Percentiles rank a stretch among this genome's conserved stretches.
These are phyloP conservation scores for Paramecium pentaurelia DNA, from an alignment of 73 alveolate genomes.

Conservation along the genomic window DNA sequence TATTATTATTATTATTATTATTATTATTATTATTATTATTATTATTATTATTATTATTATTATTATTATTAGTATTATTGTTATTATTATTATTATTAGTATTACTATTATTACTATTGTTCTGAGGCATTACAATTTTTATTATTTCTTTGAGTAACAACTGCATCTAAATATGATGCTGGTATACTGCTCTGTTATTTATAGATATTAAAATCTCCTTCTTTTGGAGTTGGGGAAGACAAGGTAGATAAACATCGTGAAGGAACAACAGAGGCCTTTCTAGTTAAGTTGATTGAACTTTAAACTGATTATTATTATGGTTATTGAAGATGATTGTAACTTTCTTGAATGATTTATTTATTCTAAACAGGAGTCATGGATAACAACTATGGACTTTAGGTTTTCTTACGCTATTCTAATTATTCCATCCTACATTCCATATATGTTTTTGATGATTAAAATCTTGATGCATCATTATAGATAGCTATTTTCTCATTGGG, in stretches of 20 bases:
- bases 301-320: background rate
- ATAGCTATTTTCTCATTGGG: background rate
- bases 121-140: background rate
- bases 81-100: too few species aligned
- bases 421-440: conserved; percentile 18
- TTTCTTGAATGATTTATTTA: conserved; percentile 22
- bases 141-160: background rate
- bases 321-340: background rate
- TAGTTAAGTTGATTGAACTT: background rate
- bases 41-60: background rate
- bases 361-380: conserved; percentile 3
- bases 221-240: background rate
- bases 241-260: background rate
- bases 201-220: conserved; percentile 1
- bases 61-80: too few species aligned
- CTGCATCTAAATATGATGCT: conserved; percentile 36
- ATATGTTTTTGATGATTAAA: conserved; percentile 18
- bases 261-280: background rate
- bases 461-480: conserved; percentile 6
- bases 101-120: background rate
- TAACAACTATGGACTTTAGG: background rate
- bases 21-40: background rate
- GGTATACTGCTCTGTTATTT: background rate
- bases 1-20: background rate
- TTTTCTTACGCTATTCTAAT: conserved; percentile 10